Evolutionary conservation across 1,284 basidiomycete genomes (phyloP).

Genomic region (Phellinidium pouzarii): DNA sequence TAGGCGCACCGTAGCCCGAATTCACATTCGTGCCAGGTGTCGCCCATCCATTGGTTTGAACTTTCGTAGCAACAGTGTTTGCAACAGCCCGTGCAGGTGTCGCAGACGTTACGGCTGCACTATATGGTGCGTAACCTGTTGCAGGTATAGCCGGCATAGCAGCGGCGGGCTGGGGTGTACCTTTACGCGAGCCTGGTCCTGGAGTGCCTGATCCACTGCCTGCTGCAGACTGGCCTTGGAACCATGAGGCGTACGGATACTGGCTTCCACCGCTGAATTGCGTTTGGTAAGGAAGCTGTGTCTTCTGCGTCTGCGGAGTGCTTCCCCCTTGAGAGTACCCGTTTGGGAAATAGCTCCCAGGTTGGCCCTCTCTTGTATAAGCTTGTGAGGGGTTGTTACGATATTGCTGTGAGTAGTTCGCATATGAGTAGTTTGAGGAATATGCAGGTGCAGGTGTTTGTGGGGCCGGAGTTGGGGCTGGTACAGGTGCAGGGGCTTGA

Average conservation of each 20-base stretch:
- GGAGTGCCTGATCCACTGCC: conserved; percentile 5
- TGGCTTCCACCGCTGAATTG: conserved; percentile 2
- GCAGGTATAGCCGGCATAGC: background rate
- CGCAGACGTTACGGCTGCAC: conserved; percentile 1
- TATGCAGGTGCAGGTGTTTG: conserved; percentile 23
- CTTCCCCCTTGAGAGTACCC: background rate
- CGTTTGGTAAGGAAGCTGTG: conserved; percentile 2
- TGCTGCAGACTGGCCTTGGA: background rate
- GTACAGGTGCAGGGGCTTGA: conserved; percentile 25
- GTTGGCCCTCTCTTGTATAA: conserved; percentile 1
- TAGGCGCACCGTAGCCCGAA: background rate
- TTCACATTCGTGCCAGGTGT: background rate
- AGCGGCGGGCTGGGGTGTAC: conserved; percentile 13
- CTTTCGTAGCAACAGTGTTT: conserved; percentile 16
- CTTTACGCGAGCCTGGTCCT: conserved; percentile 3
- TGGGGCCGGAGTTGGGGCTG: conserved; percentile 25
- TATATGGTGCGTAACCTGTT: conserved; percentile 13
- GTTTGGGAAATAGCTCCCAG: background rate
- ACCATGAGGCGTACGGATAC: conserved; percentile 14
- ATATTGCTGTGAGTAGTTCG: conserved; percentile 10
- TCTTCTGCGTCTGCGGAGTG: conserved; percentile 13
- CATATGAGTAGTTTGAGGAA: conserved; percentile 19
- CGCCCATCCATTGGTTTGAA: conserved; percentile 12
- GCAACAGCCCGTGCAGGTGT: conserved; percentile 16
- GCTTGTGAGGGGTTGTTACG: background rate